Conservation (phyloP, 2,329 filamentous ascomycete species). For the Dendryphion nanum region DNA sequence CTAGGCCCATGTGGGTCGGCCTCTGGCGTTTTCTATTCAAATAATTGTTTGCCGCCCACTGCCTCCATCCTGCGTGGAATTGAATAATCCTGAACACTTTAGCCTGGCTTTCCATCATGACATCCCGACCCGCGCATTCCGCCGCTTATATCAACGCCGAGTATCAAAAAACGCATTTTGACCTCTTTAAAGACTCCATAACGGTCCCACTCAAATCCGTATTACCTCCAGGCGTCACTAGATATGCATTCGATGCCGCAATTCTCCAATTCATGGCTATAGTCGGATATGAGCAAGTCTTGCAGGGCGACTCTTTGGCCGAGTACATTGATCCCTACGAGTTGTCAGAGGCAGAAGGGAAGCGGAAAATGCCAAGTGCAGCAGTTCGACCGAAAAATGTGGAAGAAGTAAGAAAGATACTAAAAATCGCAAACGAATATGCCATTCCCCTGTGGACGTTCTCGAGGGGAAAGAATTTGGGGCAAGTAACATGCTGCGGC, state of each 20-base stretch:
- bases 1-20: background rate
- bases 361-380: slow-evolving; percentile 44
- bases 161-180: slow-evolving; percentile 45
- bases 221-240: slow-evolving; percentile 42
- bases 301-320: slow-evolving; percentile 37
- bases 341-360: slow-evolving; percentile 40
- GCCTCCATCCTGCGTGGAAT: background rate
- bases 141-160: slow-evolving; percentile 38
- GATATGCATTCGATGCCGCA: slow-evolving; percentile 39
- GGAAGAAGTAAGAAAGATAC: slow-evolving; percentile 20
- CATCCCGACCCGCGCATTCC: slow-evolving; percentile 9
- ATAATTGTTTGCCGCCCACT: background rate
- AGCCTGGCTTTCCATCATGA: background rate
- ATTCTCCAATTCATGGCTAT: slow-evolving; percentile 34
- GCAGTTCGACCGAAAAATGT: slow-evolving; percentile 39
- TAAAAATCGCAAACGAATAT: slow-evolving; percentile 25
- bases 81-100: background rate
- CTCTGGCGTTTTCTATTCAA: background rate
- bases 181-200: slow-evolving; percentile 43
- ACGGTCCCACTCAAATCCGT: slow-evolving; percentile 36
- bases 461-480: slow-evolving; percentile 35
- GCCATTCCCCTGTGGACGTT: slow-evolving; percentile 32
- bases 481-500: slow-evolving; percentile 16
- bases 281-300: slow-evolving; percentile 42
- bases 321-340: slow-evolving; percentile 52